Base-by-base conservation (phyloP, 2,329 filamentous ascomycete species). In the Calonectria hawksworthii region DNA sequence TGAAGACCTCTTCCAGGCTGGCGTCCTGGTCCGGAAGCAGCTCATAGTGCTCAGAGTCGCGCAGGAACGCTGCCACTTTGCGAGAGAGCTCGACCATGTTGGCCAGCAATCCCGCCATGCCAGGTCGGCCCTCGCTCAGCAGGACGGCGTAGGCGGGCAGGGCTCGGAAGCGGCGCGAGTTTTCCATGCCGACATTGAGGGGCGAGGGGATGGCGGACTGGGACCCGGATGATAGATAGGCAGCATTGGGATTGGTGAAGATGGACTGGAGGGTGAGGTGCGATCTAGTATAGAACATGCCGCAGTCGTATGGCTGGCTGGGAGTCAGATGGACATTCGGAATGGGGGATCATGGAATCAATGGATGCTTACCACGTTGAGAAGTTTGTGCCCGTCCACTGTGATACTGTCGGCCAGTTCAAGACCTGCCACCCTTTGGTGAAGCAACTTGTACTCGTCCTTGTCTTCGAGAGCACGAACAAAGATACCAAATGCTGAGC, bases 341-440 rank as follows among this genome's bases (percentile, higher is more conserved):
- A 10, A 23, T 5, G 56, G 38, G 56, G 16, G 23, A 41, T 30
- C 4, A 63, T 28, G 34, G 51, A 34, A n/a, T 52, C 23, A 23
- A 71, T 67, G 56, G 23, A 75, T 36, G 89, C 91, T 74, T 84
- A 93, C 92, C 59, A 98, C 95, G 79, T 98, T 98, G 75, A 99
- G 90, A n/a, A 98, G 86, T 82, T 98, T 98, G 84, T 99, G 96
- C 0, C 91, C 94, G 81, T 98, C 96, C 3, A 94, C 93, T 0
- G 95, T 93, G 78, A 98, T 96, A 66, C 95, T 98, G 82, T 98
- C 95, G 4, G 94, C 95, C 3, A 98, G 87, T 75, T 98, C 93
- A 16, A 98, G 84, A 0, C 94, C 95, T 5, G 90, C 88, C 1
- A 86, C 89, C 74, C 85, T 88, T 44, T 83, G 85, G 73, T 85